These are phyloP conservation scores for Dorcoceras hygrometricum DNA, from an alignment of 257 asterid genomes.

Conservation along the genomic window DNA sequence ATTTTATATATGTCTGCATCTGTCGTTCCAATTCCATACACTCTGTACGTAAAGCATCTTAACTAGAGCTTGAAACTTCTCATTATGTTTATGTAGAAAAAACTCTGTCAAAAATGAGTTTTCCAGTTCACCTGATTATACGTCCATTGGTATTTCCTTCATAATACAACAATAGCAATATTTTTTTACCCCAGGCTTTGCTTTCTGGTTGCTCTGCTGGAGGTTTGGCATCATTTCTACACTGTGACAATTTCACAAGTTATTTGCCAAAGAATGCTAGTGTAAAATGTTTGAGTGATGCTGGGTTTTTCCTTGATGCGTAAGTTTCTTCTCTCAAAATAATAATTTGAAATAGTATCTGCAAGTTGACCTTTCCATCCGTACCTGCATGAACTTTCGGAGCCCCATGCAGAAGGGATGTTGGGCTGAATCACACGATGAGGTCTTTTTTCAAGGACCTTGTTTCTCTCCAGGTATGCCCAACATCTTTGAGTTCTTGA, in stretches of 20 bases:
- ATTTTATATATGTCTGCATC: not conserved
- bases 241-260: constrained; percentile 68
- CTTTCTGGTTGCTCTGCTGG: constrained; percentile 99
- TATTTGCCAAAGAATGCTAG: constrained; percentile 68
- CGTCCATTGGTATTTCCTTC: not conserved
- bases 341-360: not conserved
- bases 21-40: not conserved
- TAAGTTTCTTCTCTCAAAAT: constrained; percentile 34
- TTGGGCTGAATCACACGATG: constrained; percentile 67
- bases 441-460: constrained; percentile 57
- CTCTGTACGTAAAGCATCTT: not conserved
- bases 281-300: constrained; percentile 96
- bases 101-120: not conserved
- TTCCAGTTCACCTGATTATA: not conserved
- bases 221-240: constrained; percentile 80
- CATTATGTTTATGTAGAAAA: not conserved
- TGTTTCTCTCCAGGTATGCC: constrained; percentile 62
- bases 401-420: constrained; percentile 66
- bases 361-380: not conserved
- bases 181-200: constrained; percentile 54
- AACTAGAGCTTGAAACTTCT: not conserved
- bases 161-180: not conserved
- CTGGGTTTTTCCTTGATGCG: constrained; percentile 87
- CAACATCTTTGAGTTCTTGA: not conserved
- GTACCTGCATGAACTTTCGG: not conserved